Evolutionary conservation across 2,329 filamentous ascomycete genomes (phyloP).

Genomic region (Bipolaris bicolor): DNA sequence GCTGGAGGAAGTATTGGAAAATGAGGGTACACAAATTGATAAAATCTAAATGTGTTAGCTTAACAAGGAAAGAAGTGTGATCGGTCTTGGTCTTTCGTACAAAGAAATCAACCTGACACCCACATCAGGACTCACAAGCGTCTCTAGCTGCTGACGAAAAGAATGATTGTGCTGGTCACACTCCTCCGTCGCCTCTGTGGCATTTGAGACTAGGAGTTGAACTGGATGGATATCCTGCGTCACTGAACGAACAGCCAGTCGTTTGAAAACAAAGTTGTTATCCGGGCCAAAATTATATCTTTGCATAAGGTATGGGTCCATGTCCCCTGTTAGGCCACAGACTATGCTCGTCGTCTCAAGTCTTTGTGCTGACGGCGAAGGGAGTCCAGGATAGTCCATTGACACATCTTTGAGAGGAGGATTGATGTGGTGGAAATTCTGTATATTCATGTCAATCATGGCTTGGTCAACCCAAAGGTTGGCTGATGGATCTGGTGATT

Average conservation of each 20-base stretch:
- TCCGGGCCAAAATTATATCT: constrained; percentile 1
- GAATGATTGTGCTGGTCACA: neutral
- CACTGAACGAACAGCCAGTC: neutral
- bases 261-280: neutral
- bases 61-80: neutral
- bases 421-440: neutral
- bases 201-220: constrained; percentile 1
- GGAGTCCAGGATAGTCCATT: neutral
- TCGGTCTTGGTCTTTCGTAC: neutral
- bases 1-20: neutral
- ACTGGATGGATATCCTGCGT: constrained; percentile 1
- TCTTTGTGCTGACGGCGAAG: neutral
- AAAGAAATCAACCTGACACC: constrained; percentile 1
- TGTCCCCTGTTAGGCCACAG: constrained; percentile 1
- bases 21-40: constrained; percentile 3
- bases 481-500: constrained; percentile 1
- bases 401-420: neutral
- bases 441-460: constrained; percentile 1
- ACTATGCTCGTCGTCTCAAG: neutral
- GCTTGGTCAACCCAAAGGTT: constrained; percentile 2
- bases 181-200: neutral
- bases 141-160: constrained; percentile 1
- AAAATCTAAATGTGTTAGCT: neutral
- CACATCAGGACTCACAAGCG: constrained; percentile 1
- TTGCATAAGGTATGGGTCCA: constrained; percentile 3